phyloP scores from a whole-genome alignment of 164 flowering plant species.

The Akebia trifoliata region DNA sequence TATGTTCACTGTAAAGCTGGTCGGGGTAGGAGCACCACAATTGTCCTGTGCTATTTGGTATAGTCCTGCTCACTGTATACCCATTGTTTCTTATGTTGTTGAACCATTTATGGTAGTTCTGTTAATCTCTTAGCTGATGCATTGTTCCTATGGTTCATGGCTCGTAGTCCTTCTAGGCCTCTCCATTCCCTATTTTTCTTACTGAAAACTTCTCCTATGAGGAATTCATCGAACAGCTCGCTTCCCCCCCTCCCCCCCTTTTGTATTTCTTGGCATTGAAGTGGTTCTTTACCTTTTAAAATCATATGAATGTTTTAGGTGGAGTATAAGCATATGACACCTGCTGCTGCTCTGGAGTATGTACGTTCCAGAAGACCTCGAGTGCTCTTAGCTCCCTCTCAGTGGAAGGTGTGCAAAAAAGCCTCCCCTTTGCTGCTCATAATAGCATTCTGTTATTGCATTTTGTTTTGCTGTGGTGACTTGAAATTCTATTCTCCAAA shows the following conservation, averaged over 20 bases:
- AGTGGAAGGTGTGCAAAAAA: constrained; percentile 53
- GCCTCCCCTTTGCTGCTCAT: background rate
- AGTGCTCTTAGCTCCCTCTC: constrained; percentile 62
- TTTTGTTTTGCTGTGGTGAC: background rate
- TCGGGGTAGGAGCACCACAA: constrained; percentile 88
- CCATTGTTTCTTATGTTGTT: background rate
- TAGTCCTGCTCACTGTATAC: constrained; percentile 62
- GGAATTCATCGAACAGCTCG: no score
- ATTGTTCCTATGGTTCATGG: background rate
- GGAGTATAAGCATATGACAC: constrained; percentile 67
- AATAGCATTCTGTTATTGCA: background rate
- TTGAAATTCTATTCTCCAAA: no score
- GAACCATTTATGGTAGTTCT: background rate
- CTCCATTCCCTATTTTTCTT: no score
- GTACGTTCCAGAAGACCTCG: constrained; percentile 78
- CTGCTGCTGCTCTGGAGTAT: constrained; percentile 59
- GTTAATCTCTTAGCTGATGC: background rate
- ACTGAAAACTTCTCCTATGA: no score
- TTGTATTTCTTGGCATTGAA: background rate
- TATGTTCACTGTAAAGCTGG: constrained; percentile 98
- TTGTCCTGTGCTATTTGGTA: constrained; percentile 89
- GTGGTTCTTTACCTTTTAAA: background rate
- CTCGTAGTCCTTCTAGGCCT: background rate
- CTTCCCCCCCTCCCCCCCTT: no score
- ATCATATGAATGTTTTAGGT: constrained; percentile 32